phyloP scores from a whole-genome alignment of 768 basidiomycete genomes.

The Boletus eberwhitei region DNA sequence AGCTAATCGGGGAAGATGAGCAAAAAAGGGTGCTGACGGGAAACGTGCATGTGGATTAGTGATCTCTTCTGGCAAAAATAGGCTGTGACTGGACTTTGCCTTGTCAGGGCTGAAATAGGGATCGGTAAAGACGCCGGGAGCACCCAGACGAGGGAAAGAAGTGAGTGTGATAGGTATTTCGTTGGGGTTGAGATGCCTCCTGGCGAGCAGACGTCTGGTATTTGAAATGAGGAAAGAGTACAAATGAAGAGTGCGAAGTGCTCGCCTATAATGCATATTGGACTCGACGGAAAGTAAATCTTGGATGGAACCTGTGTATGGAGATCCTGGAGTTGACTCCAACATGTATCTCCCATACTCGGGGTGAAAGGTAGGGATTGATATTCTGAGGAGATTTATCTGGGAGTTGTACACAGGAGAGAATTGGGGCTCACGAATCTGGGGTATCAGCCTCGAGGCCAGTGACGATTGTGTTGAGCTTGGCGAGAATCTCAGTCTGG shows the following conservation, averaged over 20 bases:
- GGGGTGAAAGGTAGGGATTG: conserved; percentile 91
- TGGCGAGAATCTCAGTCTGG: conserved; percentile 88
- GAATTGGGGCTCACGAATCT: conserved; percentile 47
- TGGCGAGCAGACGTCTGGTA: conserved; percentile 75
- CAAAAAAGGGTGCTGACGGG: conserved; percentile 63
- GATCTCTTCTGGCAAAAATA: conserved; percentile 93
- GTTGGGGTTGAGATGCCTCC: conserved; percentile 75
- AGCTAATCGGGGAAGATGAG: background rate
- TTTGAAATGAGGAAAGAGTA: conserved; percentile 6
- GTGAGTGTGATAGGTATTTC: conserved; percentile 93
- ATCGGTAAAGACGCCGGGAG: conserved; percentile 87
- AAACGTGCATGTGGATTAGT: conserved; percentile 98
- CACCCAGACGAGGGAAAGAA: conserved; percentile 91
- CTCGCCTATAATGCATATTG: conserved; percentile 91
- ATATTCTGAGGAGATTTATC: conserved; percentile 41
- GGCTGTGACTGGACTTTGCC: conserved; percentile 84
- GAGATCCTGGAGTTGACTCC: conserved; percentile 94
- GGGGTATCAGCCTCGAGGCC: conserved; percentile 53
- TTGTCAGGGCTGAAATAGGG: conserved; percentile 74
- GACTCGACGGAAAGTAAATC: conserved; percentile 88
- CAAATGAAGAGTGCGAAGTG: background rate
- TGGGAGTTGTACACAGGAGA: background rate
- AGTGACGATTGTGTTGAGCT: conserved; percentile 64
- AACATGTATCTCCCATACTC: conserved; percentile 99
- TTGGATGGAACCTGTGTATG: conserved; percentile 83